Evolutionary conservation across 2,329 filamentous ascomycete species (phyloP).

Genomic region (Stachybotrys chartarum): DNA sequence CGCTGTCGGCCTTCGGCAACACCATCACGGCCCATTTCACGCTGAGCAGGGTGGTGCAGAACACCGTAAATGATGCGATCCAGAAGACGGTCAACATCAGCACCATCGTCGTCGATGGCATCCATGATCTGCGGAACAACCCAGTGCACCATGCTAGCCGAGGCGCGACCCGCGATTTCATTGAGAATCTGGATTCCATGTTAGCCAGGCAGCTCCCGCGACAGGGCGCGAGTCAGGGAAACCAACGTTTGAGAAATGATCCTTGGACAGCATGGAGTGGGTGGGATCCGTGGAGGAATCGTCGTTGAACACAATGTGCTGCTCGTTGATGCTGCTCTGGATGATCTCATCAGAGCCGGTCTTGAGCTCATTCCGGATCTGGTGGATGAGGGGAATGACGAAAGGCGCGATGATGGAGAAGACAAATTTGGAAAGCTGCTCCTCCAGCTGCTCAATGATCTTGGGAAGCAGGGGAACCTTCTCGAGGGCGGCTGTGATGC

Average conservation of each 20-base stretch:
- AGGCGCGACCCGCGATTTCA: slow-evolving; percentile 77
- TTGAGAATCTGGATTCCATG: slow-evolving; percentile 56
- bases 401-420: slow-evolving; percentile 89
- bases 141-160: slow-evolving; percentile 74
- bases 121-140: slow-evolving; percentile 83
- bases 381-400: slow-evolving; percentile 74
- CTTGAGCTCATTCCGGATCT: slow-evolving; percentile 80
- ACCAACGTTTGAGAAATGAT: slow-evolving; percentile 79
- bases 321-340: slow-evolving; percentile 73
- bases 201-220: neutral
- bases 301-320: slow-evolving; percentile 80
- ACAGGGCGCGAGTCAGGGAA: neutral
- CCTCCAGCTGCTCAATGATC: slow-evolving; percentile 77
- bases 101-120: slow-evolving; percentile 72
- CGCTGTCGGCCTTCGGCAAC: slow-evolving; percentile 62
- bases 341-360: slow-evolving; percentile 86
- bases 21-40: slow-evolving; percentile 61
- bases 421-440: slow-evolving; percentile 82
- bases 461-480: slow-evolving; percentile 80
- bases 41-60: slow-evolving; percentile 81
- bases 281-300: slow-evolving; percentile 74
- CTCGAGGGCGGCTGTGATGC: slow-evolving; percentile 70
- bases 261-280: slow-evolving; percentile 93
- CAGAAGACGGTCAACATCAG: slow-evolving; percentile 63
- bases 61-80: slow-evolving; percentile 75